Evolutionary conservation across 106 monocot species (phyloP).

Genomic region (Dioscorea alata): DNA sequence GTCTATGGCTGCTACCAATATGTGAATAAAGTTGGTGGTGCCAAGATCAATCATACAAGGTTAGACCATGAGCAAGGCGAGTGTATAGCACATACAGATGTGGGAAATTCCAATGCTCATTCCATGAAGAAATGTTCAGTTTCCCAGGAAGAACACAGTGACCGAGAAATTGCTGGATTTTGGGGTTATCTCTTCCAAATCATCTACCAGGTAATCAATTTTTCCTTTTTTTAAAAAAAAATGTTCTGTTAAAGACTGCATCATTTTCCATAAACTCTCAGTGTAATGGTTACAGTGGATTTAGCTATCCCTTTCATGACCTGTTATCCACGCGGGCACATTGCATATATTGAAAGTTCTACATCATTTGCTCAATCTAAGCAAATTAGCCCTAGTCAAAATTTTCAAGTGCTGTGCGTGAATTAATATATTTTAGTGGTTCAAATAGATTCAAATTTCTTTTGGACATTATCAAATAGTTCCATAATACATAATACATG

Average conservation of each 20-base stretch:
- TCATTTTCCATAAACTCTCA: too few relatives aligned
- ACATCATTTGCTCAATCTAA: too few relatives aligned
- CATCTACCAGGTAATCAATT: slow-evolving; percentile 70
- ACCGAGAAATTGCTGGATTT: slow-evolving; percentile 50
- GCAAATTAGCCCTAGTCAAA: too few relatives aligned
- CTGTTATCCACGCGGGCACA: too few relatives aligned
- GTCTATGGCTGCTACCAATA: slow-evolving; percentile 69
- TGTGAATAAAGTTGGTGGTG: slow-evolving; percentile 22
- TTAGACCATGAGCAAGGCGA: slow-evolving; percentile 42
- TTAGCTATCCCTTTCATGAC: background rate
- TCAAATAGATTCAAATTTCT: too few relatives aligned
- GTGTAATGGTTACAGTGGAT: background rate
- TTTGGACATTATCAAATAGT: too few relatives aligned
- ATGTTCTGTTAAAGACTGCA: too few relatives aligned
- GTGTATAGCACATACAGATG: slow-evolving; percentile 27
- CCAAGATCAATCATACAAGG: slow-evolving; percentile 13
- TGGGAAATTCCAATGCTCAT: slow-evolving; percentile 15
- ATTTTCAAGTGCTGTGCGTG: too few relatives aligned
- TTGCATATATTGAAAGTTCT: too few relatives aligned
- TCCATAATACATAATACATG: too few relatives aligned
- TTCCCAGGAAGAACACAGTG: slow-evolving; percentile 11
- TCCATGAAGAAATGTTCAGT: slow-evolving; percentile 10
- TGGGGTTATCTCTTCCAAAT: slow-evolving; percentile 82
- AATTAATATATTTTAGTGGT: too few relatives aligned
- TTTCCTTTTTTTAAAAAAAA: background rate